phyloP scores from a whole-genome alignment of 177 flowering plant genomes.

The Vitis hybrid region DNA sequence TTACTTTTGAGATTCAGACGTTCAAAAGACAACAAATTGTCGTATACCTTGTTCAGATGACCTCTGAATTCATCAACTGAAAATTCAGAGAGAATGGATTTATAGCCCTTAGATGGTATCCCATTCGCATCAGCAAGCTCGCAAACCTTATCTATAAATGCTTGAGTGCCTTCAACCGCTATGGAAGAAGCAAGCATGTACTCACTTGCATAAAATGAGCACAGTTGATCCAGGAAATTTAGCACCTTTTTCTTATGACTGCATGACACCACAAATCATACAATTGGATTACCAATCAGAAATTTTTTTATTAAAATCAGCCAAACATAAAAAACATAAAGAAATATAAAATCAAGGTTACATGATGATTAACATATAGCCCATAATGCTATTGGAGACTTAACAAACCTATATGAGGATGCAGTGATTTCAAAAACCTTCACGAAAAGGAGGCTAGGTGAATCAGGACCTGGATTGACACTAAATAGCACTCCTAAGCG shows the following conservation, averaged over 20 bases:
- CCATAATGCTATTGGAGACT: conserved; percentile 3
- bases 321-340: background rate
- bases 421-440: conserved; percentile 60
- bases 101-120: conserved; percentile 51
- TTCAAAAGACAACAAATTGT: background rate
- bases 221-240: conserved; percentile 69
- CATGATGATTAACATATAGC: background rate
- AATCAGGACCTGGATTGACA: conserved; percentile 30
- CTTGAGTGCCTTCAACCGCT: conserved; percentile 34
- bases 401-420: conserved; percentile 66
- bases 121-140: conserved; percentile 67
- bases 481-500: conserved; percentile 76
- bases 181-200: conserved; percentile 36
- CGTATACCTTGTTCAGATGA: conserved; percentile 58
- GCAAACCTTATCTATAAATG: conserved; percentile 55
- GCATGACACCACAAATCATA: conserved; percentile 30
- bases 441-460: conserved; percentile 46
- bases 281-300: background rate
- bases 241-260: conserved; percentile 71
- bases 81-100: conserved; percentile 42
- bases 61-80: conserved; percentile 35
- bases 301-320: background rate
- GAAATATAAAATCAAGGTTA: background rate
- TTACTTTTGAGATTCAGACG: background rate
- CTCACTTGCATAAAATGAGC: conserved; percentile 59